Base-by-base conservation (phyloP, 371 early-diverging fungal genomes). In the Blastocladiella emersonii region DNA sequence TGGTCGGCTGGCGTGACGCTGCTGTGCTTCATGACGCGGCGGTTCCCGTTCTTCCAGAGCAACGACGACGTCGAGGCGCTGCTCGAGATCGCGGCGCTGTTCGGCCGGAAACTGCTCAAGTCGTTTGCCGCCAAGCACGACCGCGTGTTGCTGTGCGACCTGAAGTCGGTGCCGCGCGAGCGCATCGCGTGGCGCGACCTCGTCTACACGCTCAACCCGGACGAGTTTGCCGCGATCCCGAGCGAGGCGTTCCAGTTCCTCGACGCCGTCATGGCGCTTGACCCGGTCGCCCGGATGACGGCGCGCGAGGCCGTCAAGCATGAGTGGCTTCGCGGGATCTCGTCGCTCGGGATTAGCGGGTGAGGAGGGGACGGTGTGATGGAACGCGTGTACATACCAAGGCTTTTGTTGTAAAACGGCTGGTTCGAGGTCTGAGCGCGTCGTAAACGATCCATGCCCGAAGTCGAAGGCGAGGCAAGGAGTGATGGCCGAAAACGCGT, bases 1-100 rank as follows among this genome's bases (percentile, higher is more conserved):
- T 99, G 99, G 99, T 83, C 96, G 1, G 96, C 83, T 0, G 98
- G 99, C 23, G 94, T 95, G 0, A 93, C 91, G 39, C 72, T 99
- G 35, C 73, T 95, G 5, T 85, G 81, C 39, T 72, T 98, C 49
- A 66, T 97, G 60, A 79, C 93, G 1, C 81, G 84, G 13, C 75
- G 87, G 35, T 98, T 91, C 72, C 98, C 99, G 2, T 98, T 98
- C 67, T 99, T 98, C 70, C 72, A 88, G 34, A 85, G 90, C 0
- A 77, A 77, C 41, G 92, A 91, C 64, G 99, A 99, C 67, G 74
- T 80, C 17, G 95, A 98, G 44, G 88, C 92, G 5, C 67, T 98
- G 30, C 72, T 95, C 30, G 99, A 99, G 74, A 73, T 99, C 3
- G 92, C 88, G 0, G 79, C 78, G 59, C 68, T 99, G 19, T 96